Evolutionary conservation across 2,329 filamentous ascomycete species (phyloP).

Genomic region (Fusarium anthophilum): DNA sequence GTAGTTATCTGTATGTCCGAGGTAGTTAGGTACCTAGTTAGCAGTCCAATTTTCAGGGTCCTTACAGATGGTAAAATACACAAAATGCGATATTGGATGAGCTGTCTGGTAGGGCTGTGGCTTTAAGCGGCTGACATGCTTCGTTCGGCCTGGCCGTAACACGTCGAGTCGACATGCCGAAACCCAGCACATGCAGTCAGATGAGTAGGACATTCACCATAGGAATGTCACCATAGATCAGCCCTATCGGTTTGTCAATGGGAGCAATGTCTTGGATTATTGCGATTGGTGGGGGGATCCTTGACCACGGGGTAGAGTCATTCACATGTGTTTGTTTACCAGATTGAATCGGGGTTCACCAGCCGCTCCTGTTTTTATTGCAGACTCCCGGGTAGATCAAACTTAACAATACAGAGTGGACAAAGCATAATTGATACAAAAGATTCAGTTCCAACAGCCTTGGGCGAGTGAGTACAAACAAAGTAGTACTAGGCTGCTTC

Average conservation of each 20-base stretch:
- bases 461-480: neutral
- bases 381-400: neutral
- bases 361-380: neutral
- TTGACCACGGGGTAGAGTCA: neutral
- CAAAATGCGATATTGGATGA: neutral
- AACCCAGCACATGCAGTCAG: conserved; percentile 29
- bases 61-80: neutral
- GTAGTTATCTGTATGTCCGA: conserved; percentile 1
- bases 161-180: neutral
- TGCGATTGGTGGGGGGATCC: neutral
- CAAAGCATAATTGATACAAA: neutral
- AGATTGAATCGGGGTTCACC: neutral
- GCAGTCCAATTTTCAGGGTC: conserved; percentile 9
- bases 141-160: conserved; percentile 32
- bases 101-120: conserved; percentile 31
- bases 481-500: neutral
- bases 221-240: conserved; percentile 2
- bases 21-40: neutral
- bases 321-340: neutral
- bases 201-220: conserved; percentile 21
- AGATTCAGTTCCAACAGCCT: neutral
- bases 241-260: neutral
- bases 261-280: conserved; percentile 3
- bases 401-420: neutral
- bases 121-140: conserved; percentile 33